phyloP scores from a whole-genome alignment of 2,329 filamentous ascomycete genomes.

The Cladosporium phlei region DNA sequence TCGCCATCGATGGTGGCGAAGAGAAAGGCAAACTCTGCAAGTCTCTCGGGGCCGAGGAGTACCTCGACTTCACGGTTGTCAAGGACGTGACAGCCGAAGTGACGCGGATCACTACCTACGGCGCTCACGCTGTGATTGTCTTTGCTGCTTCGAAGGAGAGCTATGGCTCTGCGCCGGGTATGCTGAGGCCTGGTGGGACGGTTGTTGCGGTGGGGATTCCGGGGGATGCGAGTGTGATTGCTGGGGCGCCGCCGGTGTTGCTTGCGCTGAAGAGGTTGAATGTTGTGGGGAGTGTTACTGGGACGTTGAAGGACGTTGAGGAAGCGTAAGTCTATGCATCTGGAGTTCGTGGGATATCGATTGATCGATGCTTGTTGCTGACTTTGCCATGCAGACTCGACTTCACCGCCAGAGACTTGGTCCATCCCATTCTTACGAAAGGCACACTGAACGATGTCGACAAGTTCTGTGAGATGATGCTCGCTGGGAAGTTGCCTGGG shows the following conservation, averaged over 20 bases:
- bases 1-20: conserved; percentile 36
- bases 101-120: conserved; percentile 33
- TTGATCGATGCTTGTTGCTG: background rate
- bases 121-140: conserved; percentile 37
- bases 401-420: conserved; percentile 40
- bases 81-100: conserved; percentile 35
- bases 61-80: conserved; percentile 34
- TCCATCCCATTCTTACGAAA: conserved; percentile 37
- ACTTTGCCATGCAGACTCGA: conserved; percentile 22
- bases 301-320: conserved; percentile 33
- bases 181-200: conserved; percentile 34
- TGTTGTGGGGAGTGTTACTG: conserved; percentile 40
- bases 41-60: conserved; percentile 35
- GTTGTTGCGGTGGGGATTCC: conserved; percentile 37
- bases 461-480: conserved; percentile 37
- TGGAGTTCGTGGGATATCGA: background rate
- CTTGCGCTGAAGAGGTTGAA: conserved; percentile 40
- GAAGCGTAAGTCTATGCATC: background rate
- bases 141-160: conserved; percentile 35
- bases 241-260: conserved; percentile 36
- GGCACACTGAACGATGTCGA: conserved; percentile 38
- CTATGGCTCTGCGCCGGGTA: conserved; percentile 31
- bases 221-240: conserved; percentile 30
- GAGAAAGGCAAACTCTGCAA: conserved; percentile 36
- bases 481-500: conserved; percentile 37